Conservation (phyloP, 495 filamentous ascomycete genomes). For the Penicillium canariense region DNA sequence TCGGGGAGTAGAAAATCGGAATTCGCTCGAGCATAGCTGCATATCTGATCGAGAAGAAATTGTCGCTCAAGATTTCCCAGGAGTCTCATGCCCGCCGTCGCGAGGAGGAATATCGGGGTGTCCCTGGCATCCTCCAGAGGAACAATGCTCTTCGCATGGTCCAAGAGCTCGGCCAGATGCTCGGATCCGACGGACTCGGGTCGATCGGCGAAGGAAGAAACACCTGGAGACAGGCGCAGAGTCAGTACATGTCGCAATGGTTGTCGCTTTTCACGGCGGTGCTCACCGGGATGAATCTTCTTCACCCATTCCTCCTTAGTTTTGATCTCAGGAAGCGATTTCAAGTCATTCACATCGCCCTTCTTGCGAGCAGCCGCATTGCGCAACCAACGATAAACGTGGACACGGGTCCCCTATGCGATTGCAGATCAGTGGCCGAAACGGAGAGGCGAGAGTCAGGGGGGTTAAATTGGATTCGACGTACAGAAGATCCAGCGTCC, state of each 20-base stretch:
- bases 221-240: slow-evolving; percentile 45
- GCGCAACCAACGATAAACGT: slow-evolving; percentile 91
- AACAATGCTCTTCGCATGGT: slow-evolving; percentile 82
- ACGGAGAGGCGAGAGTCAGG: background rate
- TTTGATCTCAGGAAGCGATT: slow-evolving; percentile 71
- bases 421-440: slow-evolving; percentile 6
- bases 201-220: slow-evolving; percentile 82
- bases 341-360: slow-evolving; percentile 58
- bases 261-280: background rate
- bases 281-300: slow-evolving; percentile 80
- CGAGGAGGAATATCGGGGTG: slow-evolving; percentile 91
- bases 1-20: slow-evolving; percentile 86
- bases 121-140: slow-evolving; percentile 72
- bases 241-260: slow-evolving; percentile 3
- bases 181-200: slow-evolving; percentile 75
- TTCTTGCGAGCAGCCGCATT: slow-evolving; percentile 62
- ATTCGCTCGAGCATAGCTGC: slow-evolving; percentile 73
- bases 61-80: slow-evolving; percentile 70
- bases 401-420: slow-evolving; percentile 75
- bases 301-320: slow-evolving; percentile 88
- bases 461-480: slow-evolving; percentile 10
- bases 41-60: slow-evolving; percentile 72
- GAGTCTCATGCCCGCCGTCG: slow-evolving; percentile 95
- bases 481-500: slow-evolving; percentile 68
- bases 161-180: slow-evolving; percentile 73